Conservation (phyloP, 1,284 basidiomycete genomes). For the Porodaedalea pini region DNA sequence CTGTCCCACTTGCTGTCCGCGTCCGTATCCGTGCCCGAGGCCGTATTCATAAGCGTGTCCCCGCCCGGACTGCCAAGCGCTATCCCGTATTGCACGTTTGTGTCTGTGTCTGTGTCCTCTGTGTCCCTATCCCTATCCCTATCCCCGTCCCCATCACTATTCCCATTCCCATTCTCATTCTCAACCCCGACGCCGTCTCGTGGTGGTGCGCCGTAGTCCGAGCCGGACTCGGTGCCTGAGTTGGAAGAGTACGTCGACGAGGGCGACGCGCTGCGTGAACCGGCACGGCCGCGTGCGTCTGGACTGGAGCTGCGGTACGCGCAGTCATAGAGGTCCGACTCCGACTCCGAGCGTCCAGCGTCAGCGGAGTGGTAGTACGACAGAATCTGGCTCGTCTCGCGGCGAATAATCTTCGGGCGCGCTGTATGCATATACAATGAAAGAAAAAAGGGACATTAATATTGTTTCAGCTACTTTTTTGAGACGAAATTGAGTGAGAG, state of each 20-base stretch:
- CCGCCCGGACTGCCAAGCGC: not conserved
- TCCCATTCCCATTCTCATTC: not conserved
- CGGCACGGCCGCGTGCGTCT: not conserved
- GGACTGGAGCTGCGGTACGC: not conserved
- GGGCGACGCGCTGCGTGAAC: not conserved
- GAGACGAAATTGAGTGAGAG: not conserved
- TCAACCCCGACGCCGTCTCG: not conserved
- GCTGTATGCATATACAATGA: not conserved
- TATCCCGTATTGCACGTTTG: slow-evolving; percentile 4
- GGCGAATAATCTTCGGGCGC: slow-evolving; percentile 18
- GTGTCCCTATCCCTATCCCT: not conserved
- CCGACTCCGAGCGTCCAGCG: slow-evolving; percentile 21
- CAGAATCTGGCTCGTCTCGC: slow-evolving; percentile 34
- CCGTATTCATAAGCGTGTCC: not conserved
- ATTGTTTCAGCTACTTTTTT: too few relatives aligned
- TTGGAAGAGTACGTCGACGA: not conserved
- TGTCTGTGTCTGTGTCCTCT: not conserved
- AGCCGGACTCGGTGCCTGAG: not conserved
- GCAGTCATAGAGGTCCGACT: too few relatives aligned
- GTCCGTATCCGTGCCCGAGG: not conserved
- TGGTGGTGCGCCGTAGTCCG: not conserved
- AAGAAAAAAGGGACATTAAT: too few relatives aligned
- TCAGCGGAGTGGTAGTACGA: slow-evolving; percentile 36
- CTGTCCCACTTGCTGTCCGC: not conserved
- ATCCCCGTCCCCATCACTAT: not conserved